These are phyloP conservation scores for Penicillium riverlandense DNA, from an alignment of 495 filamentous ascomycete genomes.

Conservation along the genomic window DNA sequence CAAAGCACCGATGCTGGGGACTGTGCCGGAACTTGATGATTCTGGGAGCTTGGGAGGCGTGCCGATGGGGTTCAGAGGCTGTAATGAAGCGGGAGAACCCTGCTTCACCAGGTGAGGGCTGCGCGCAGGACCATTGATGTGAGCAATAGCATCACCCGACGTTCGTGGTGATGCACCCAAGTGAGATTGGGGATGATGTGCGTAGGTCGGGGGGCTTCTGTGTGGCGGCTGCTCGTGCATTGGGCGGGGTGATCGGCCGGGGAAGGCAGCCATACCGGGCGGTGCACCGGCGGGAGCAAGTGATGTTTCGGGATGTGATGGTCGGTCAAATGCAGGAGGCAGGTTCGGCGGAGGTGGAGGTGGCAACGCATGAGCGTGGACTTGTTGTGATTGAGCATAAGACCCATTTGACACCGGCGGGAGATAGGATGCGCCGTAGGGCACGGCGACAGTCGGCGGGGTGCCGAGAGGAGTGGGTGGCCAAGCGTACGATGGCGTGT, in stretches of 20 bases:
- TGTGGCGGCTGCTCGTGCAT: slow-evolving; percentile 20
- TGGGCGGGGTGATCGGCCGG: slow-evolving; percentile 30
- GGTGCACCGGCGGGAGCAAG: slow-evolving; percentile 19
- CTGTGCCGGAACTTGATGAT: slow-evolving; percentile 22
- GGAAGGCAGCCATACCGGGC: slow-evolving; percentile 14
- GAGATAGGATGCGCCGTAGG: slow-evolving; percentile 29
- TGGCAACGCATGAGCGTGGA: slow-evolving; percentile 17
- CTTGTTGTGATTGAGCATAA: slow-evolving; percentile 19
- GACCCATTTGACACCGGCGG: slow-evolving; percentile 28
- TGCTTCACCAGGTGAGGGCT: slow-evolving; percentile 29
- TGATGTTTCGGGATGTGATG: slow-evolving; percentile 22
- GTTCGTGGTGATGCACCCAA: slow-evolving; percentile 30
- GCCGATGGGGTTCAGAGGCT: slow-evolving; percentile 13
- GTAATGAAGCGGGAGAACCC: slow-evolving; percentile 15
- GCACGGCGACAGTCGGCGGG: slow-evolving; percentile 31
- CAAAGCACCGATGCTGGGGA: slow-evolving; percentile 46
- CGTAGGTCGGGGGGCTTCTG: slow-evolving; percentile 27
- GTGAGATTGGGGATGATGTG: slow-evolving; percentile 19
- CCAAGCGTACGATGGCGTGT: slow-evolving; percentile 50
- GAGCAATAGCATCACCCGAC: slow-evolving; percentile 19
- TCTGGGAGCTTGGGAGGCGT: slow-evolving; percentile 18
- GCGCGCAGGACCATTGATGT: slow-evolving; percentile 16
- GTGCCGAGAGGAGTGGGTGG: slow-evolving; percentile 54
- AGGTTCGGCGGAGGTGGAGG: slow-evolving; percentile 19
- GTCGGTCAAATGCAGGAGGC: slow-evolving; percentile 27